Percentiles rank a stretch among this genome's conserved stretches.
These are phyloP conservation scores for Colletotrichum navitas DNA, from an alignment of 2,329 filamentous ascomycete genomes.

Conservation along the genomic window DNA sequence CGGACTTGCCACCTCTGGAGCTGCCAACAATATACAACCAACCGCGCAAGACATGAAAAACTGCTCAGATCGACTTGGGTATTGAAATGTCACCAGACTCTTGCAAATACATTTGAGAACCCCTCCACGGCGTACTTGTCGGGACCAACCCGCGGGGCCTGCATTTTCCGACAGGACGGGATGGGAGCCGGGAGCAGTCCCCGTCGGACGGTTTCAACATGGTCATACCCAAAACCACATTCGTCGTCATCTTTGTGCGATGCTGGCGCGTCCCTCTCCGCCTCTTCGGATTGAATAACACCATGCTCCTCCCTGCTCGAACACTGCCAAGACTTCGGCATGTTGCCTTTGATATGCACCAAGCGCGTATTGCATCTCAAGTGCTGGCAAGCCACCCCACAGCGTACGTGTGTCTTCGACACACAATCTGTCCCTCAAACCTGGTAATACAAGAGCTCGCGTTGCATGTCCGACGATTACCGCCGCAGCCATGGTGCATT, in stretches of 20 bases:
- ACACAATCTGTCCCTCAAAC: not conserved
- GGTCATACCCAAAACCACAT: not conserved
- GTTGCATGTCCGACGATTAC: slow-evolving; percentile 20
- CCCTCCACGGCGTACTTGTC: not conserved
- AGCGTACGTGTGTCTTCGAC: slow-evolving; percentile 7
- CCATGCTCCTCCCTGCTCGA: slow-evolving; percentile 12
- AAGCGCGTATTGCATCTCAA: slow-evolving; percentile 2
- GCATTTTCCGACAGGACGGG: not conserved
- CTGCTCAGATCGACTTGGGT: not conserved
- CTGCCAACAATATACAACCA: not conserved
- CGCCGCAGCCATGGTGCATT: slow-evolving; percentile 18
- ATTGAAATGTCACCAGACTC: not conserved
- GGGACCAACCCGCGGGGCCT: not conserved
- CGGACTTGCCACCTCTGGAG: not conserved
- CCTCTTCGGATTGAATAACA: slow-evolving; percentile 4
- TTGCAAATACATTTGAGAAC: not conserved
- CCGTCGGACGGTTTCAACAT: slow-evolving; percentile 10
- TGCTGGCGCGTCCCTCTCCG: slow-evolving; percentile 10
- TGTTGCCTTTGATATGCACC: slow-evolving; percentile 1
- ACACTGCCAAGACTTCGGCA: slow-evolving; percentile 16
- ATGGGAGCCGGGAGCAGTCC: not conserved
- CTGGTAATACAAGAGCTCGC: not conserved
- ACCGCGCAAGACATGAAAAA: not conserved
- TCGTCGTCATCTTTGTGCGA: slow-evolving; percentile 14
- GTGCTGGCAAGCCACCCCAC: not conserved